Percentiles rank a stretch among this genome's conserved stretches.
Evolutionary conservation across 305 asterid genomes (phyloP).

Genomic region (Ajuga reptans): DNA sequence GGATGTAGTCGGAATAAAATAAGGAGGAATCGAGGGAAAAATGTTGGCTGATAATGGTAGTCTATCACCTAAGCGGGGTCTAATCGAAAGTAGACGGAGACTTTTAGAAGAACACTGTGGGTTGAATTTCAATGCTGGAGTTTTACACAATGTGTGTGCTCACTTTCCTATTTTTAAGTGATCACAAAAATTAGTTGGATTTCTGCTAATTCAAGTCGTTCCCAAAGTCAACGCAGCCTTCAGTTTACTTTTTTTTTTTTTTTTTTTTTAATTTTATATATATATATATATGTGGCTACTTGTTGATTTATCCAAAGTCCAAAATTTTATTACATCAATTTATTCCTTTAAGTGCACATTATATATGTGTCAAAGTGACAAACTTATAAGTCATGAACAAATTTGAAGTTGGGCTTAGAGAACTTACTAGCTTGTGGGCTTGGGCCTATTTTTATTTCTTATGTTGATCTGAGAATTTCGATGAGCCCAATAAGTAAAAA

Average conservation of each 20-base stretch:
- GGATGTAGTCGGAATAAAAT: too few species aligned
- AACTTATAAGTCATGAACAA: not conserved
- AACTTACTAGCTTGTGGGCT: not conserved
- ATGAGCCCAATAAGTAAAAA: not conserved
- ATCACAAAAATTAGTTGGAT: conserved; percentile 21
- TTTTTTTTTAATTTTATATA: not conserved
- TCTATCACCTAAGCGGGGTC: too few species aligned
- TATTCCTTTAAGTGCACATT: too few species aligned
- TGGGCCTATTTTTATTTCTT: not conserved
- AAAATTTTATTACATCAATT: too few species aligned
- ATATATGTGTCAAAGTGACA: too few species aligned
- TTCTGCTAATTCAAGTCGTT: conserved; percentile 20
- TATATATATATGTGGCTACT: too few species aligned
- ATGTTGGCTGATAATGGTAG: too few species aligned
- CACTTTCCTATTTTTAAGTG: conserved; percentile 19
- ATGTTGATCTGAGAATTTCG: not conserved
- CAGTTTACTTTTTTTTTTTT: not conserved
- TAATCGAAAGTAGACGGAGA: too few species aligned
- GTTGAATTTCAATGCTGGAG: conserved; percentile 23
- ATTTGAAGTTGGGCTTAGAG: not conserved
- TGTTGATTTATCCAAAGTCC: too few species aligned
- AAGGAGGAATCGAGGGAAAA: too few species aligned
- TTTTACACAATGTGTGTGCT: conserved; percentile 1
- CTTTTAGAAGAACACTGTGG: too few species aligned
- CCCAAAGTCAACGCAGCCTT: conserved; percentile 25